Evolutionary conservation across 805 yeast genomes (phyloP), one percentile per base, ranked within the genome.

Genomic region (Torulaspora microellipsoides): DNA sequence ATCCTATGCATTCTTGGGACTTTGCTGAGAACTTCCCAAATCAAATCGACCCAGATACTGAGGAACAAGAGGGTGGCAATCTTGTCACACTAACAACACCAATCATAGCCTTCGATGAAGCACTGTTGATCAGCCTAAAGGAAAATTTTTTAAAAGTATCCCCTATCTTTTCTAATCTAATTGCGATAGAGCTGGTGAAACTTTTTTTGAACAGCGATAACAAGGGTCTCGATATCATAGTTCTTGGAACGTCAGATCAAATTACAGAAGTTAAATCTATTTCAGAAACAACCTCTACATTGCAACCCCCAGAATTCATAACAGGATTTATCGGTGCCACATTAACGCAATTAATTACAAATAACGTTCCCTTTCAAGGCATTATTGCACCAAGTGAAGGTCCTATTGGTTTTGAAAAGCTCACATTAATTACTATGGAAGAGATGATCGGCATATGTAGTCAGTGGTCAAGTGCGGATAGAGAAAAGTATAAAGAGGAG

Each of bases 241-340:
- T 54, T 5, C 27, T 59, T 12, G 65, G 65, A 8, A 46, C 60
- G 8, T 60, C 65, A 2, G 67, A 63, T 38, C 56, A 55, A 42
- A 47, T 60, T 8, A 49, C 51, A 14, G 42, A 37, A n/a, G 14
- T 52, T 15, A 61, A 66, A 15, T 47, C 42, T 38, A 48, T 59
- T n/a, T 42, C 54, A 14, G 6, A 54, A 49, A 41, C 71, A 60
- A 17, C 49, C 1, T 45, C 55, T 1, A 27, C 52, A 8, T 60
- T 82, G 42, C 64, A 58, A 15, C 85, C 87, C 1, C 88, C 87
- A 0, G 83, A 77, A 58, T 75, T 75, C 41, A 62, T 81, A 23
- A 76, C 84, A 0, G 85, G 85, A 0, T 70, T 77, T 17, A 52
- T 73, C 8, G 85, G 79, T 2, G n/a, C 67, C 76, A 0, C 47